These are phyloP conservation scores for Monosporozyma aerobia DNA, from an alignment of 805 yeast genomes.

Conservation along the genomic window DNA sequence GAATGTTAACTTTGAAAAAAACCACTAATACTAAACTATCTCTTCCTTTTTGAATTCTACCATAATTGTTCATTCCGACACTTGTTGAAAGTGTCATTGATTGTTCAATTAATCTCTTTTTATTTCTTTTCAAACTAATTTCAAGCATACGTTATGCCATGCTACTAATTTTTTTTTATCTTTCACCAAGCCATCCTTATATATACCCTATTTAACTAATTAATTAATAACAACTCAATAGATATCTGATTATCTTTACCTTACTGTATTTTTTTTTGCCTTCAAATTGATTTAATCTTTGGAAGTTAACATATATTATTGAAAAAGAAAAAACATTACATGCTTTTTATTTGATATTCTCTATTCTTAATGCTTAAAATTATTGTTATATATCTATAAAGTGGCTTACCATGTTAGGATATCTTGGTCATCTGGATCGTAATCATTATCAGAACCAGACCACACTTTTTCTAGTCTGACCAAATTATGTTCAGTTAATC, in stretches of 20 bases:
- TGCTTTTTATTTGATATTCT: background rate
- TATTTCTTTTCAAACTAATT: background rate
- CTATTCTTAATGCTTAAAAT: background rate
- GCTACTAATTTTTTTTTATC: background rate
- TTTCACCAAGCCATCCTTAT: background rate
- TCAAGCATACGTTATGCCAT: background rate
- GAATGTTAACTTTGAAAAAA: background rate
- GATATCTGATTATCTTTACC: background rate
- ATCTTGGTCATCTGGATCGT: slow-evolving; percentile 28
- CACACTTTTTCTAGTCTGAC: slow-evolving; percentile 28
- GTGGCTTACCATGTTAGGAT: slow-evolving; percentile 26
- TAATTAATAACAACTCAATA: background rate
- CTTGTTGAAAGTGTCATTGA: no score
- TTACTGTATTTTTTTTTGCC: background rate
- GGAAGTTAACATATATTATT: no score
- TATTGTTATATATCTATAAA: background rate
- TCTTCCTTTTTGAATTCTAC: background rate
- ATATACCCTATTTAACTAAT: background rate
- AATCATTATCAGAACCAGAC: slow-evolving; percentile 24
- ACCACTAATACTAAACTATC: background rate
- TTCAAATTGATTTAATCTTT: no score
- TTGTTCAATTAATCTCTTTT: background rate
- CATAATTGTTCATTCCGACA: background rate
- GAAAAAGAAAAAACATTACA: background rate
- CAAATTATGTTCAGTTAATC: slow-evolving; percentile 29